Evolutionary conservation across 2,329 filamentous ascomycete genomes (phyloP).

Genomic region (Ophiosphaerella herpotricha): DNA sequence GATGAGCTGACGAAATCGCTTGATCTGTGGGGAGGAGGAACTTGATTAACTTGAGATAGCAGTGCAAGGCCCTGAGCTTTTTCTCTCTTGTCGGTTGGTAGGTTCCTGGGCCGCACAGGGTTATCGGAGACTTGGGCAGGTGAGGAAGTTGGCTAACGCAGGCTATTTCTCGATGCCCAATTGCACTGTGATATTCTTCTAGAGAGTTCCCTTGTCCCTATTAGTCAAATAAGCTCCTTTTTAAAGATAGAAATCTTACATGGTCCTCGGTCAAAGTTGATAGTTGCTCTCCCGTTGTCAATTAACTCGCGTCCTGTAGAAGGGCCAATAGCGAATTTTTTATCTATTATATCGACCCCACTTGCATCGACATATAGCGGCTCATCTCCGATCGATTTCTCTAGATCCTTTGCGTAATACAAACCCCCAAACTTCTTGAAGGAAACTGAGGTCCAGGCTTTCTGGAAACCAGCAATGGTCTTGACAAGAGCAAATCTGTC

Average conservation of each 20-base stretch:
- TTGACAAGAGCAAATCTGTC: constrained; percentile 33
- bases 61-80: constrained; percentile 38
- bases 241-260: constrained; percentile 34
- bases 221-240: constrained; percentile 17
- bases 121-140: constrained; percentile 39
- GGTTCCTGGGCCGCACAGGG: constrained; percentile 44
- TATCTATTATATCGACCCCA: constrained; percentile 19
- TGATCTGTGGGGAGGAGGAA: constrained; percentile 32
- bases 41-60: constrained; percentile 35
- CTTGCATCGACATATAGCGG: constrained; percentile 23
- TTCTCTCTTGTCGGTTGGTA: constrained; percentile 42
- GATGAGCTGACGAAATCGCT: constrained; percentile 26
- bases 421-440: constrained; percentile 34
- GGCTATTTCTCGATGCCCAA: constrained; percentile 41
- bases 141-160: constrained; percentile 31
- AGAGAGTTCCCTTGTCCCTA: constrained; percentile 31
- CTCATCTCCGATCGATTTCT: constrained; percentile 7
- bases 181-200: constrained; percentile 39
- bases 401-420: constrained; percentile 41
- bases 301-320: constrained; percentile 38
- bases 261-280: constrained; percentile 44
- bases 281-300: constrained; percentile 35
- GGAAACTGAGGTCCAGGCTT: constrained; percentile 33
- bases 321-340: constrained; percentile 46
- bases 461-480: constrained; percentile 35